phyloP scores from a whole-genome alignment of 2,329 filamentous ascomycete species.

The Verticillium nubilum region DNA sequence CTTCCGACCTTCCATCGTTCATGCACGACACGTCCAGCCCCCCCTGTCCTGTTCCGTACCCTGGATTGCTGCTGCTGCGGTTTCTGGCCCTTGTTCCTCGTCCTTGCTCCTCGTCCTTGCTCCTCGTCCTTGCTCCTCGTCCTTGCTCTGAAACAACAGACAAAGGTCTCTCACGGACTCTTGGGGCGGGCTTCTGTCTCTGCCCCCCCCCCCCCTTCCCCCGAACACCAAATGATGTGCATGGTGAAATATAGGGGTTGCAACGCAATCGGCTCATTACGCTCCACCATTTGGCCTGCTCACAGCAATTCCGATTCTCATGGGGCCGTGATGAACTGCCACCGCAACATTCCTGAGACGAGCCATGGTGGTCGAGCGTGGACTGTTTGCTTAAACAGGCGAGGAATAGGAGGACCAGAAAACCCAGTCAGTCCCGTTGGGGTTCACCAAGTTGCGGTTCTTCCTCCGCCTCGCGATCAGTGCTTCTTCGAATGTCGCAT shows the following conservation, averaged over 20 bases:
- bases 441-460: no score
- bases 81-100: not conserved
- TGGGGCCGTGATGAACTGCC: not conserved
- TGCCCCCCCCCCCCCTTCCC: not conserved
- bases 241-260: not conserved
- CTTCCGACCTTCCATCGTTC: not conserved
- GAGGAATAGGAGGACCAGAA: no score
- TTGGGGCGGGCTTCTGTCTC: not conserved
- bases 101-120: not conserved
- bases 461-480: no score
- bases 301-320: not conserved
- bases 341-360: not conserved
- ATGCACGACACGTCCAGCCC: not conserved
- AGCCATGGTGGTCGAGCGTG: not conserved
- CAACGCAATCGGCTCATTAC: not conserved
- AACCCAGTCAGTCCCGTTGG: no score
- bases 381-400: no score
- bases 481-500: no score
- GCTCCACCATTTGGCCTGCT: not conserved
- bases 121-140: not conserved
- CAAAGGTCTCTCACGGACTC: no score
- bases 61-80: not conserved
- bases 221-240: not conserved
- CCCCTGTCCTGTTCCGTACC: not conserved
- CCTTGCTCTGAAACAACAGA: no score